Conservation (phyloP, 345 rosid genomes). For the Anastatica hierochuntica region DNA sequence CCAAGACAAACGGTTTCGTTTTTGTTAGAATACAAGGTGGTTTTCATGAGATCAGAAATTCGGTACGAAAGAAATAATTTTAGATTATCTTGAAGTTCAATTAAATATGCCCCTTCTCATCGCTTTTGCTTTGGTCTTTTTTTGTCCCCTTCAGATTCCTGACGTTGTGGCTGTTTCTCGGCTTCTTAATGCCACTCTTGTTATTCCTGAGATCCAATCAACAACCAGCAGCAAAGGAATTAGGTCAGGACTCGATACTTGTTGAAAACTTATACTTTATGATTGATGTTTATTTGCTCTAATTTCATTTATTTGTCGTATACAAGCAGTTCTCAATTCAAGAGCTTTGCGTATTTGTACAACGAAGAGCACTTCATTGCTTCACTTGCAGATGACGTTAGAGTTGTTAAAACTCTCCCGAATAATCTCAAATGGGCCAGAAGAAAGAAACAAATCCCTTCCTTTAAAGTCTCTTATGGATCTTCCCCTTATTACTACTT, state of each 20-base stretch:
- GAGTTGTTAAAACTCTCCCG: constrained; percentile 83
- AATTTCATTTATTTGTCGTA: not conserved
- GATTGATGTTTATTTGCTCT: not conserved
- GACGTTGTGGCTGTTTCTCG: constrained; percentile 80
- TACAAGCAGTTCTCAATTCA: constrained; percentile 70
- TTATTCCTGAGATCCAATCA: constrained; percentile 92
- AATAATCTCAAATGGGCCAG: constrained; percentile 82
- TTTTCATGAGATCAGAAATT: constrained; percentile 91
- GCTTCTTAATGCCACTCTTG: constrained; percentile 87
- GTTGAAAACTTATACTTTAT: not conserved
- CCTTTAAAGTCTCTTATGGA: constrained; percentile 63
- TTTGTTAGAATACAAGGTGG: constrained; percentile 98
- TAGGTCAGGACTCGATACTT: constrained; percentile 50
- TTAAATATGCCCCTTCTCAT: not conserved
- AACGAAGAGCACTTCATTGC: constrained; percentile 81
- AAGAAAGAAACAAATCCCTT: constrained; percentile 79
- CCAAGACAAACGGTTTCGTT: constrained; percentile 55
- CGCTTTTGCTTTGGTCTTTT: not conserved
- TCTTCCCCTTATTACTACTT: constrained; percentile 82
- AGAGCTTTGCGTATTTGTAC: constrained; percentile 94
- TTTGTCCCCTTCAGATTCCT: constrained; percentile 50
- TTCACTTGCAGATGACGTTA: constrained; percentile 61
- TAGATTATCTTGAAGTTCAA: not conserved
- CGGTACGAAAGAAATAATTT: constrained; percentile 40
- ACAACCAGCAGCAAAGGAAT: constrained; percentile 98